A percentile compares a stretch with the other conserved stretches of the same genome.
phyloP scores from a whole-genome alignment of 768 basidiomycete species.

The Royoungia palumana region DNA sequence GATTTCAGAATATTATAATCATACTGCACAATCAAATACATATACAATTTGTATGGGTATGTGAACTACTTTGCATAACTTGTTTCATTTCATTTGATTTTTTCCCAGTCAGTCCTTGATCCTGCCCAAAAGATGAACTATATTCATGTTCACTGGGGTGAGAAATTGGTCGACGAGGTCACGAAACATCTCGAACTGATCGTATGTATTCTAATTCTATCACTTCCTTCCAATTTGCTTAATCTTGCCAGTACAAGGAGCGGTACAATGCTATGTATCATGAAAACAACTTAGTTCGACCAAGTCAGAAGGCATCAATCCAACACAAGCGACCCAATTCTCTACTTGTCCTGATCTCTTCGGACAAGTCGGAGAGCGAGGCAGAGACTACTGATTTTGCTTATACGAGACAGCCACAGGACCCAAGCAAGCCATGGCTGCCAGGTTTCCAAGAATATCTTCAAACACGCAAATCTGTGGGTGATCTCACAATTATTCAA shows the following conservation, averaged over 20 bases:
- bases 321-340: too few relatives aligned
- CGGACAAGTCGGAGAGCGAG: too few relatives aligned
- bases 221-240: too few relatives aligned
- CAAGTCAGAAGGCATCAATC: too few relatives aligned
- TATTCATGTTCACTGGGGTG: background rate
- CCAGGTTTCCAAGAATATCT: background rate
- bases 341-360: too few relatives aligned
- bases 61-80: background rate
- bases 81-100: background rate
- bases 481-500: background rate
- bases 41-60: background rate
- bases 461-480: background rate
- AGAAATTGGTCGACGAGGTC: background rate
- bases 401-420: background rate
- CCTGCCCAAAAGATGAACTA: background rate
- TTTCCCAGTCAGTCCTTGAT: background rate
- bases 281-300: too few relatives aligned
- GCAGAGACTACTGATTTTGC: background rate
- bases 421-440: background rate
- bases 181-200: background rate
- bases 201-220: background rate
- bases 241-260: background rate
- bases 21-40: background rate
- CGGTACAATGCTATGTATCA: too few relatives aligned
- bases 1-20: background rate